Evolutionary conservation across 164 flowering plant genomes (phyloP).

Genomic region (Nymphaea colorata): DNA sequence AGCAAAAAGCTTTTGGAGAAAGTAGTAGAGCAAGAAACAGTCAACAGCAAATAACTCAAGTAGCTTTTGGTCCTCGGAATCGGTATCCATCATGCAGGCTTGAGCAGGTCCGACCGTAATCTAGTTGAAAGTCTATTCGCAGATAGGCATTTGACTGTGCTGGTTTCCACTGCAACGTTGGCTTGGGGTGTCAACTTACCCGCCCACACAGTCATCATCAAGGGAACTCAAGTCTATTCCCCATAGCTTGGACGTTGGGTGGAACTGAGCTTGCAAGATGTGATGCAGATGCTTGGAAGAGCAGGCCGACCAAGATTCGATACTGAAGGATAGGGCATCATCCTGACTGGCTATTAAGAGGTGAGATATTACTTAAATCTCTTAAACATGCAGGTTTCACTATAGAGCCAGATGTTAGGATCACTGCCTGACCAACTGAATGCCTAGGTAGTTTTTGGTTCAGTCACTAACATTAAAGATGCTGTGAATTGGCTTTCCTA

Average conservation of each 20-base stretch:
- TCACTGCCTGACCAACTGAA: constrained; percentile 93
- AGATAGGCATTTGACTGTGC: constrained; percentile 75
- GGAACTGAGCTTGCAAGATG: constrained; percentile 91
- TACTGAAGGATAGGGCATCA: constrained; percentile 84
- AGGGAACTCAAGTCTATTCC: constrained; percentile 93
- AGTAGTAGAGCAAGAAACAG: constrained; percentile 59
- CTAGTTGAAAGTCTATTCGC: constrained; percentile 83
- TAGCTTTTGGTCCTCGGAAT: constrained; percentile 90
- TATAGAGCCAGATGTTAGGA: constrained; percentile 92
- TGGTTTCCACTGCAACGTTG: constrained; percentile 95
- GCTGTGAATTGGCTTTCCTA: constrained; percentile 87
- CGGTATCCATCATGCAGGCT: constrained; percentile 95
- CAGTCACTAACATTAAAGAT: constrained; percentile 94
- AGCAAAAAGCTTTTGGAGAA: too few relatives aligned
- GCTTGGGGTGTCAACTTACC: constrained; percentile 99
- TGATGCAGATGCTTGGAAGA: constrained; percentile 99
- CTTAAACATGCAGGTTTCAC: constrained; percentile 96
- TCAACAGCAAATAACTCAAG: constrained; percentile 70
- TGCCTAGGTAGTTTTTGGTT: constrained; percentile 97
- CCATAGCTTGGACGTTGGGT: constrained; percentile 99
- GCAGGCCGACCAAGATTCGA: constrained; percentile 98
- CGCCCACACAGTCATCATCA: constrained; percentile 92
- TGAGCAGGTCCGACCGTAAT: constrained; percentile 72
- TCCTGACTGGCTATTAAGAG: constrained; percentile 81
- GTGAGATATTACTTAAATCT: constrained; percentile 84